Evolutionary conservation across 2,329 filamentous ascomycete genomes (phyloP), one percentile per base, ranked within the genome.

Genomic region (Scedosporium dehoogii): DNA sequence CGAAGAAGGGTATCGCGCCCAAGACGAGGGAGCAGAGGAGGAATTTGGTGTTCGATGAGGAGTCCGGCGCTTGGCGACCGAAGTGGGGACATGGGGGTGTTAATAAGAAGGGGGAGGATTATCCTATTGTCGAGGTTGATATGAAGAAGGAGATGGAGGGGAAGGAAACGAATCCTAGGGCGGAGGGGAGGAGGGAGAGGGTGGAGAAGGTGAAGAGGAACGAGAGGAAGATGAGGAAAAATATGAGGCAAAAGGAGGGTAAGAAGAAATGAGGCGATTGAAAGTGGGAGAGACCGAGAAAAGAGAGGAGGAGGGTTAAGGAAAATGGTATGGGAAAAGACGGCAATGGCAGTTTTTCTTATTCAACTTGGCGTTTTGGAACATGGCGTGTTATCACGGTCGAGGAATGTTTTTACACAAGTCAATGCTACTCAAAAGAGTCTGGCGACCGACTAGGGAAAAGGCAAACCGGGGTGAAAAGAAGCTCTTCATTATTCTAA

Each of bases 61-160:
- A 82, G 64, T 89, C 80, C 38, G 89, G 90, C 67, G 90, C 94
- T 73, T 97, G 92, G 91, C 89, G 91, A 72, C 88, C 90, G 66
- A 92, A 92, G 76, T 99, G 93, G 91, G 94, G 94, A 0, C 96
- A 94, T 79, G 89, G 93, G 78, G 92, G 89, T 65, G 87, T 90
- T 74, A 94, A 94, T 75, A 93, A 94, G 80, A 86, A 87, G 65
- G 88, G 85, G 21, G 88, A 96, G 75, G 81, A 85, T 66, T 87
- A 96, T 70, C 96, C 92, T 90, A 79, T 97, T 68, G 91, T 97
- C 64, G 94, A 97, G 83, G 87, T 99, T 61, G 89, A 96, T 71
- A 85, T 88, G 73, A 85, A 88, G 73, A 85, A 85, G 72, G 87
- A 90, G 76, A 81, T 78, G 46, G 78, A 80, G 71, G 76, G 76